Base-by-base conservation (phyloP, 2,329 filamentous ascomycete species). In the Trichoderma sp. region DNA sequence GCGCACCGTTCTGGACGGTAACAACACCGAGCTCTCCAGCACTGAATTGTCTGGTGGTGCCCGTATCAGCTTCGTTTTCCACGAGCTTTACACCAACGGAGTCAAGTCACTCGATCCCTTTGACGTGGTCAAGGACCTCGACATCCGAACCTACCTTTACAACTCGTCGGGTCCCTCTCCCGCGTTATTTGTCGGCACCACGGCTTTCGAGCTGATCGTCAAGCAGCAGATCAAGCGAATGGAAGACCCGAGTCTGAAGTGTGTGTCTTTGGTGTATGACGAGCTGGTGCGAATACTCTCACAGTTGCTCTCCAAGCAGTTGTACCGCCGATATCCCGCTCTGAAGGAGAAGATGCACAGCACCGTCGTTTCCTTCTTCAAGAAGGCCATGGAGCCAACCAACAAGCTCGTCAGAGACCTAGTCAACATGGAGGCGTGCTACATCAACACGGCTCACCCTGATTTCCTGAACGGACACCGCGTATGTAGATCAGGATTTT, bases 101-200 rank as follows among this genome's bases (percentile, higher is more conserved):
- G 87, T 99, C 78, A 98, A 98, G 85, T 94, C 95, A 1, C 90
- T 99, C 52, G 96, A 99, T 79, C 95, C 95, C 39, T 99, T 99
- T 78, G 95, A 99, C 75, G 87, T 94, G 71, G 93, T 98, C 79
- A 99, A 98, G 83, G 95, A 99, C 78, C 90, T 94, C 69, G 95
- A 99, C 76, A 99, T 99, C 74, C 91, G 96, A 73, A 98, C 93
- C 27, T 94, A 97, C 70, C 87, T 99, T 9, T 97, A 97, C 88
- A 99, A 99, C 87, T 98, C 95, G 27, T 98, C 95, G n/a, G 95
- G 95, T 77, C 95, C 95, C 34, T 97, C 94, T 1, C 95, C 95
- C 0, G 94, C 95, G 2, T 88, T 99, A 8, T 99, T 99, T 76
- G 95, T 99, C 34, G 95, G 95, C 67, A 98, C 95, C 8, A 96